Conservation (phyloP, 495 filamentous ascomycete species). For the Tuber magnatum region DNA sequence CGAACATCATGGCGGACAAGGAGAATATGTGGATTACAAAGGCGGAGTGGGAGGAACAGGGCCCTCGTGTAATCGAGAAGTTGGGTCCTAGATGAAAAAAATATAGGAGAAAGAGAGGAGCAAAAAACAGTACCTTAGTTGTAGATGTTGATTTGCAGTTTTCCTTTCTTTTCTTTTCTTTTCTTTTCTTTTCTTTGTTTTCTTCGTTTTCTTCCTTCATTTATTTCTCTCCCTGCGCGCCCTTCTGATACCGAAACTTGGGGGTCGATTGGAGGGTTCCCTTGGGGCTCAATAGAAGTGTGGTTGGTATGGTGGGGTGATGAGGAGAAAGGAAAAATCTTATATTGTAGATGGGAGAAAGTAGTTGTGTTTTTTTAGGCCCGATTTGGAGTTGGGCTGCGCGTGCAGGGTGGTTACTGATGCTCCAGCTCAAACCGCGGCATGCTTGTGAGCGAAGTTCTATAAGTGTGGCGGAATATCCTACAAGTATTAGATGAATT, state of each 20-base stretch:
- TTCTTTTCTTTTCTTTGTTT: no score
- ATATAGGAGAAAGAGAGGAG: neutral
- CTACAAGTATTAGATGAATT: neutral
- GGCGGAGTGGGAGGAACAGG: constrained; percentile 93
- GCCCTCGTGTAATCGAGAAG: constrained; percentile 77
- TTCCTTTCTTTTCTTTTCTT: neutral
- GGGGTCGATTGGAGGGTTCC: neutral
- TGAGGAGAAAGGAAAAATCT: neutral
- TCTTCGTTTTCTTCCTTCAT: no score
- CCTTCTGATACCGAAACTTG: neutral
- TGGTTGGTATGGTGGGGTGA: neutral
- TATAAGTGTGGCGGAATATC: neutral
- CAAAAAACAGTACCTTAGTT: neutral
- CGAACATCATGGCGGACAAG: constrained; percentile 98
- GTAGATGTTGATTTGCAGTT: neutral
- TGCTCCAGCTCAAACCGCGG: neutral
- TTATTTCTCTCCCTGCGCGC: no score
- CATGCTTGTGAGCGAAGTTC: neutral
- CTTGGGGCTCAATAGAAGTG: constrained; percentile 3
- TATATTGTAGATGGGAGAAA: neutral
- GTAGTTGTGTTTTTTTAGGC: neutral
- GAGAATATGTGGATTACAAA: constrained; percentile 98
- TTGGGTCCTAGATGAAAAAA: constrained; percentile 61
- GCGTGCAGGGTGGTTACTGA: neutral
- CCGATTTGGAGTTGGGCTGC: neutral